Evolutionary conservation across 768 basidiomycete species (phyloP), one percentile per base, ranked within the genome.

Genomic region (Mycena epipterygia): DNA sequence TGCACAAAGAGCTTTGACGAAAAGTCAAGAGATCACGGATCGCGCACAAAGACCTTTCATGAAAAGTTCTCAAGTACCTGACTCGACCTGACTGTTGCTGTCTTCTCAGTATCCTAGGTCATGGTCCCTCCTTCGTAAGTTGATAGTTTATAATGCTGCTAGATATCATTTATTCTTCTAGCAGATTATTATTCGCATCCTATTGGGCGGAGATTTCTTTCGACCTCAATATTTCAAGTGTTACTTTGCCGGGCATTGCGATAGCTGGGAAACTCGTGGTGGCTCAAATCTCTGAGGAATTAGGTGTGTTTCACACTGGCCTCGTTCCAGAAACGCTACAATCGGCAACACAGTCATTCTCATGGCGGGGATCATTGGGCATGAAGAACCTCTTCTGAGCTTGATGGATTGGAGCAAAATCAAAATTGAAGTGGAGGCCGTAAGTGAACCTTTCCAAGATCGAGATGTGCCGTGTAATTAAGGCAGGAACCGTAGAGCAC

Each of bases 251-350:
- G 2, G 41, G 39, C 6, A 25, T 59, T 42, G 37, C 41, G 11
- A 41, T 59, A 11, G 29, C 58, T 21, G 58, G 39, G 39, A 59
- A 59, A 21, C 16, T 59, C 23, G 58, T 44, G 5, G 39, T 59
- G 6, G 58, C 58, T 19, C 37, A 59, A 29, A 59, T 59, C 25
- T 59, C 58, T 6, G 27, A 59, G 27, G 58, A 44, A 30, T 46
- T 41, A 44, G 58, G 58, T 59, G 13, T 23, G 42, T 29, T 2
- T 30, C 32, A 21, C 58, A 29, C 23, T 46, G 41, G 16, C 13
- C 23, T 39, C n/a, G 19, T 14, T 14, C 2, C 51, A 3, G 5
- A 32, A 11, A 29, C 8, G n/a, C n/a, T n/a, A n/a, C 11, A 9
- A 29, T 23, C 17, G n/a, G n/a, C 23, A 5, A 12, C 19, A 2